These are phyloP conservation scores for Aspergillus sp. DNA, from an alignment of 2,329 filamentous ascomycete species.

Conservation along the genomic window DNA sequence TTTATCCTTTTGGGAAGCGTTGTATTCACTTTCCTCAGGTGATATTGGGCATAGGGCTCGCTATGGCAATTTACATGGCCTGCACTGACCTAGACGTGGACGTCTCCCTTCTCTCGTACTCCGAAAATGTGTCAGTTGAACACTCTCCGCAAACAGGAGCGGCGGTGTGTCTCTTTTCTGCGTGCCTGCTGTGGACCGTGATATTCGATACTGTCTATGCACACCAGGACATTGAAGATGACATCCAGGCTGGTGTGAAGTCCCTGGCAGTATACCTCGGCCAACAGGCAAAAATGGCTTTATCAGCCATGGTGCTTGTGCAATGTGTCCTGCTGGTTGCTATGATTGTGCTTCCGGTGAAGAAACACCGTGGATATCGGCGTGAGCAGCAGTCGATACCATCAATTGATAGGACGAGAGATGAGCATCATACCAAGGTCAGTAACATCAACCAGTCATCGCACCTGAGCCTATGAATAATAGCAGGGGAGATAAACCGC, in stretches of 20 bases:
- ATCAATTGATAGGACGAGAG: no score
- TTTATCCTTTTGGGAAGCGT: conserved; percentile 80
- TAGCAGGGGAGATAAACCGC: no score
- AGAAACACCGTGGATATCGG: no score
- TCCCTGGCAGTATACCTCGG: conserved; percentile 66
- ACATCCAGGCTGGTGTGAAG: conserved; percentile 83
- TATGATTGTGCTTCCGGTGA: no score
- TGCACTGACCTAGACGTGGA: background rate
- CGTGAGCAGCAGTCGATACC: no score
- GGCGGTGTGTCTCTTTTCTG: background rate
- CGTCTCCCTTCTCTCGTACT: background rate
- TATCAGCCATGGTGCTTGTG: no score
- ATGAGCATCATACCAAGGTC: no score
- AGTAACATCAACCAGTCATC: no score
- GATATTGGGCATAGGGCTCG: conserved; percentile 80
- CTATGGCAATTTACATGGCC: conserved; percentile 43
- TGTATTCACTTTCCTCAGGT: conserved; percentile 85
- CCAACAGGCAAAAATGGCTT: no score
- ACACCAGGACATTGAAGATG: conserved; percentile 86
- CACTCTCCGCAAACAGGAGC: background rate
- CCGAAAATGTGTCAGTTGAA: background rate
- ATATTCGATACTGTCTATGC: conserved; percentile 93
- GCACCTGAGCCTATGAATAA: no score
- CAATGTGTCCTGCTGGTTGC: no score
- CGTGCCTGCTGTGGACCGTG: conserved; percentile 70